A percentile compares a stretch with the other conserved stretches of the same genome.
These are phyloP conservation scores for Galeopsis tetrahit DNA, from an alignment of 257 asterid genomes.

Conservation along the genomic window DNA sequence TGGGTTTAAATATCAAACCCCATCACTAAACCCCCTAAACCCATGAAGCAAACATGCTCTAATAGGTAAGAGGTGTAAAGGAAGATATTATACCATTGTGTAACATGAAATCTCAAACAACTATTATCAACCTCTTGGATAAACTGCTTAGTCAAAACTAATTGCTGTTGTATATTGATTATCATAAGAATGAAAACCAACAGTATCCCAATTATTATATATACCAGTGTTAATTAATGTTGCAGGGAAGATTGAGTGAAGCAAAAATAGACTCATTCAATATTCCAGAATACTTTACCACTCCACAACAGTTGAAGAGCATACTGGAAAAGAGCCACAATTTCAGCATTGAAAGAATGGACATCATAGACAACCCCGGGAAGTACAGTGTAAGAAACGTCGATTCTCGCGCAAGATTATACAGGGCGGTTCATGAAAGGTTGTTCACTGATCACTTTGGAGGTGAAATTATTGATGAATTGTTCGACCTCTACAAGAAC, in stretches of 20 bases:
- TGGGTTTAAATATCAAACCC: too few relatives aligned
- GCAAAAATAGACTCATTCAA: constrained; percentile 41
- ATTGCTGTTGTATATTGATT: too few relatives aligned
- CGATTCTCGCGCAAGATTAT: background rate
- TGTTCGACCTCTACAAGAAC: constrained; percentile 33
- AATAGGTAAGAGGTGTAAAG: too few relatives aligned
- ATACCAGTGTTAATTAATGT: too few relatives aligned
- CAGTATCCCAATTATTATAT: too few relatives aligned
- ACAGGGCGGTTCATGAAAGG: background rate
- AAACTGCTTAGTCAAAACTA: too few relatives aligned
- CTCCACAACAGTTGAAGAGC: constrained; percentile 31
- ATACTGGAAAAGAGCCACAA: constrained; percentile 16
- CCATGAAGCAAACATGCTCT: too few relatives aligned
- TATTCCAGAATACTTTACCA: constrained; percentile 29
- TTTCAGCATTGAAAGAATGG: constrained; percentile 43
- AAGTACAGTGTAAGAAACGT: constrained; percentile 15
- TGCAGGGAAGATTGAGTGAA: constrained; percentile 33
- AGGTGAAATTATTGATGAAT: constrained; percentile 37
- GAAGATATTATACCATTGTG: too few relatives aligned
- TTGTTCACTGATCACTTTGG: constrained; percentile 39
- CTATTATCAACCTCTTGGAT: too few relatives aligned
- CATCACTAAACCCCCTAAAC: too few relatives aligned
- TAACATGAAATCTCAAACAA: too few relatives aligned
- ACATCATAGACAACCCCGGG: constrained; percentile 27
- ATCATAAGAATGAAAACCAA: too few relatives aligned